Evolutionary conservation across 331 rosid species (phyloP), one percentile per base, ranked within the genome.

Genomic region (Pyracantha coccinea): DNA sequence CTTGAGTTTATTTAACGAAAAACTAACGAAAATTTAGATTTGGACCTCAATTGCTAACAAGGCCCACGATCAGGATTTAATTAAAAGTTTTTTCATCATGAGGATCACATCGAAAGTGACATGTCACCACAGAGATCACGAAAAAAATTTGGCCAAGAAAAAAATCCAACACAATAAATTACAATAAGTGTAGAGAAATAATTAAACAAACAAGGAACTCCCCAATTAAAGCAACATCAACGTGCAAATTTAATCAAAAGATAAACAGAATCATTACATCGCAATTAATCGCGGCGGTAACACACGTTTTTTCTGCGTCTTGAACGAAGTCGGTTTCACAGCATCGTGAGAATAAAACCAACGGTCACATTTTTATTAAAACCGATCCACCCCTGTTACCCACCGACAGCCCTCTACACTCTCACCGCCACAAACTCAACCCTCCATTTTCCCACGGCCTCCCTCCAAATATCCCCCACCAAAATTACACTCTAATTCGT

Each of bases 321-420:
- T 50, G 55, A 50, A 50, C 55, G 10, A 50, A 2, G 55, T 7
- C 21, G 55, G 20, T 50, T 50, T 50, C 55, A 50, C 21, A 1
- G 55, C 55, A 6, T 2, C 55, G 55, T 50, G 20, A 50, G 55
- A 50, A 50, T 5, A 8, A 47, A 55, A 4, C 17, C 6, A 76
- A 79, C 82, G 74, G 79, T 68, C 77, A 25, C 47, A 33, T 59
- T 23, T 32, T 41, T 6, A 35, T 61, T 27, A 61, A 61, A 16
- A 16, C 29, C 66, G 35, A 63, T 2, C 23, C 68, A 29, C 17
- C 47, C 27, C 10, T 47, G 28, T 65, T 31, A n/a, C 28, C 52
- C 44, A 68, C 29, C 73, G 20, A 62, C 71, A 19, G 35, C 27
- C 58, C 38, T 60, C 21, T 19, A 31, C 14, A 12, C 15, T 10